Base-by-base conservation (phyloP, 371 early-diverging fungal genomes). In the Rhizopus sp. region DNA sequence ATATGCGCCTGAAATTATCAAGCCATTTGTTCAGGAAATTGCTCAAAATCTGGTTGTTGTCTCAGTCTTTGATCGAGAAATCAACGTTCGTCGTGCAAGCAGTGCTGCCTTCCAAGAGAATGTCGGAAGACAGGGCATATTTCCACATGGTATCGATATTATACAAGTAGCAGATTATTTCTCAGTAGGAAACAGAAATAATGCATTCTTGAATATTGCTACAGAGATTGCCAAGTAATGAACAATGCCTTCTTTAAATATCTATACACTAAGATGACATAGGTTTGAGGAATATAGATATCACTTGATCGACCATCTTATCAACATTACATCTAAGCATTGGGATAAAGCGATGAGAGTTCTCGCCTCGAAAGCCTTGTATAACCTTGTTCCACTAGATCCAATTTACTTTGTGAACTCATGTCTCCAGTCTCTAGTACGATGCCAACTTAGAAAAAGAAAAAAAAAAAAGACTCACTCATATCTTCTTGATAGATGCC, bases 91-190 rank as follows among this genome's bases (percentile, higher is more conserved):
- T 16, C 80, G 99, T n/a, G 99, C 99, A 1, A 90, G 91, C 34
- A 88, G 89, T 62, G 98, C 99, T 16, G 97, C 99, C 0, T 96
- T 97, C 68, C 99, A 98, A 69, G 99, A 98, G 66, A 92, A 93
- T 57, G 97, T 95, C 29, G 99, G 99, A 7, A 78, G 99, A 60
- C 85, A 91, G 76, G 94, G 87, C n/a, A 78, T 89, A 39, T 94
- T 97, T 54, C 94, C 96, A n/a, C 84, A 92, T 66, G 98, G 98
- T 0, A 95, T 98, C 46, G 87, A 91, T 1, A 87, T 97, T 47
- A 83, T 98, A 39, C 91, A 91, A 39, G 69, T 84, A 15, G 94
- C 94, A 0, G 97, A 98, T 64, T 98, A 92, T 68, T 95, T 93
- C 64, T 77, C 90, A 0, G 81, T 98, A 0, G 96, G 98, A 40